These are phyloP conservation scores for Sporothrix protearum DNA, from an alignment of 2,329 filamentous ascomycete genomes.

Conservation along the genomic window DNA sequence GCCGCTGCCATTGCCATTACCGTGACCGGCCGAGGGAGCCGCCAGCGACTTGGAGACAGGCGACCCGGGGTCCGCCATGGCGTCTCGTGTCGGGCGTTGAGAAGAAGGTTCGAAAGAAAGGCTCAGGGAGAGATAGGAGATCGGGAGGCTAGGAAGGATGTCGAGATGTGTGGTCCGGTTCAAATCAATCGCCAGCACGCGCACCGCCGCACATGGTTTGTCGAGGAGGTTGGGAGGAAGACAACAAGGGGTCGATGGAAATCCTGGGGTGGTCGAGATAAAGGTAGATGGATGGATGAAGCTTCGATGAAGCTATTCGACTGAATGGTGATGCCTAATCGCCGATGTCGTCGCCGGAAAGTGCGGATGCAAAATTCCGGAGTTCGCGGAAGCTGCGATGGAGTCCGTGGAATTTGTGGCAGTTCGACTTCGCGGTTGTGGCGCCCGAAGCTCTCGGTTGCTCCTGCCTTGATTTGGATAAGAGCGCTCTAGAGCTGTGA, in stretches of 20 bases:
- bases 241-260: neutral
- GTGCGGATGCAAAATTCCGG: neutral
- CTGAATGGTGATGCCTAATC: neutral
- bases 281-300: neutral
- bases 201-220: slow-evolving; percentile 8
- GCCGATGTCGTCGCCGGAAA: neutral
- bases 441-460: neutral
- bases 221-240: neutral
- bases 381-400: slow-evolving; percentile 12
- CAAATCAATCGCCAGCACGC: slow-evolving; percentile 8
- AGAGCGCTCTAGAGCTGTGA: neutral
- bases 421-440: neutral
- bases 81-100: neutral
- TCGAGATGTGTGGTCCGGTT: neutral
- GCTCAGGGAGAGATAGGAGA: neutral
- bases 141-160: too few species aligned
- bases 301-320: neutral
- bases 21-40: neutral
- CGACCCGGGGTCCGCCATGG: slow-evolving; percentile 22
- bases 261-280: neutral
- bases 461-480: neutral
- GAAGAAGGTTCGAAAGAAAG: neutral
- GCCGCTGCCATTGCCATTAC: neutral
- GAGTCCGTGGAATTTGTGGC: neutral
- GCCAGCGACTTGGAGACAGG: slow-evolving; percentile 19